These are phyloP conservation scores for Filosporella fistucella DNA, from an alignment of 495 filamentous ascomycete genomes.

Conservation along the genomic window DNA sequence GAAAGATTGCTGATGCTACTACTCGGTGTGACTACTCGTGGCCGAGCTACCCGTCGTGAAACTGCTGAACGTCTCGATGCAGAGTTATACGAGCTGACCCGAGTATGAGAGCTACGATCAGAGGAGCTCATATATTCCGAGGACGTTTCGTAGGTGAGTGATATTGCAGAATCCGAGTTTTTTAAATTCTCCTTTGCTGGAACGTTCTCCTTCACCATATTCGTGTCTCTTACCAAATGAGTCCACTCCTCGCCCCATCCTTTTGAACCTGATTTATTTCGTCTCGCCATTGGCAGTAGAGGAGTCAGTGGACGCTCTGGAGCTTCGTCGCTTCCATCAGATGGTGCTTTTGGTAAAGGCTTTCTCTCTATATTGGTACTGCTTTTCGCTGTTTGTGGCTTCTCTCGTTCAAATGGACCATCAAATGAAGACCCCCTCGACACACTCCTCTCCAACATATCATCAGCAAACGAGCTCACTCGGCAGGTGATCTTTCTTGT, in stretches of 20 bases:
- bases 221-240: conserved; percentile 5
- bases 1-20: conserved; percentile 18
- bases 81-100: background rate
- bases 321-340: background rate
- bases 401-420: background rate
- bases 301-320: conserved; percentile 5
- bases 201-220: background rate
- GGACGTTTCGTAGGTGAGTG: conserved; percentile 6
- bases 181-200: background rate
- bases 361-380: background rate
- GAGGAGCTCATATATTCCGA: conserved; percentile 11
- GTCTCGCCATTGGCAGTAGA: conserved; percentile 1
- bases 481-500: conserved; percentile 4
- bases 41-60: background rate
- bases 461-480: conserved; percentile 14
- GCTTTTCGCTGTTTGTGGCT: background rate
- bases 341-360: conserved; percentile 3
- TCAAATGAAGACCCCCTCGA: conserved; percentile 7
- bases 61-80: background rate
- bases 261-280: background rate
- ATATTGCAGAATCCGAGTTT: conserved; percentile 13
- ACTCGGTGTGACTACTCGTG: conserved; percentile 16
- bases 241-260: conserved; percentile 16
- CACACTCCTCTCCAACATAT: conserved; percentile 10
- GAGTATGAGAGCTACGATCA: conserved; percentile 3